phyloP scores from a whole-genome alignment of 2,329 filamentous ascomycete genomes.

The Apiospora malaysiana region DNA sequence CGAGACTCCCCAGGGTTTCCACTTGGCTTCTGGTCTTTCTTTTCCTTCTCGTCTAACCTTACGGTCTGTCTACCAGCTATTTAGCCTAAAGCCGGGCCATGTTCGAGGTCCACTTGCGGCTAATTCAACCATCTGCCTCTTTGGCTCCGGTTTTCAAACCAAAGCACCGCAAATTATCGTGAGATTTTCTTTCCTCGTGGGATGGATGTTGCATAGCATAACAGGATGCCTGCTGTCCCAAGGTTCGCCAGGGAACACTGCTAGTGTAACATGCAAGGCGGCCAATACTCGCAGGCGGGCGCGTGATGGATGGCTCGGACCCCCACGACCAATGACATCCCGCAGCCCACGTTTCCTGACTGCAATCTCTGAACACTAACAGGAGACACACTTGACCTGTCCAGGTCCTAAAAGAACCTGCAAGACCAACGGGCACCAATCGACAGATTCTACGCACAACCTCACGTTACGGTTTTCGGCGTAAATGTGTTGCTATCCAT shows the following conservation, averaged over 20 bases:
- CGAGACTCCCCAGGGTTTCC: conserved; percentile 1
- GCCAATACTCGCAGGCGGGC: neutral
- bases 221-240: neutral
- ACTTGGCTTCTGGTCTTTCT: neutral
- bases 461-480: neutral
- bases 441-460: neutral
- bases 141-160: neutral
- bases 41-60: neutral
- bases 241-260: neutral
- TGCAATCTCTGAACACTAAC: conserved; percentile 8
- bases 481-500: neutral
- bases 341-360: neutral
- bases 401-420: neutral
- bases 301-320: neutral
- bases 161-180: conserved; percentile 1
- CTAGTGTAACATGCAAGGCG: neutral
- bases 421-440: neutral
- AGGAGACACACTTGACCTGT: neutral
- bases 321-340: neutral
- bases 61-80: conserved; percentile 9
- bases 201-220: neutral
- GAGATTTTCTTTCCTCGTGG: neutral
- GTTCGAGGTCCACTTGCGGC: conserved; percentile 21
- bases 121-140: conserved; percentile 21
- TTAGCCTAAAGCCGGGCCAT: conserved; percentile 22